Evolutionary conservation across 176 grass and related monocot genomes (phyloP).

Genomic region (Eleusine indica): DNA sequence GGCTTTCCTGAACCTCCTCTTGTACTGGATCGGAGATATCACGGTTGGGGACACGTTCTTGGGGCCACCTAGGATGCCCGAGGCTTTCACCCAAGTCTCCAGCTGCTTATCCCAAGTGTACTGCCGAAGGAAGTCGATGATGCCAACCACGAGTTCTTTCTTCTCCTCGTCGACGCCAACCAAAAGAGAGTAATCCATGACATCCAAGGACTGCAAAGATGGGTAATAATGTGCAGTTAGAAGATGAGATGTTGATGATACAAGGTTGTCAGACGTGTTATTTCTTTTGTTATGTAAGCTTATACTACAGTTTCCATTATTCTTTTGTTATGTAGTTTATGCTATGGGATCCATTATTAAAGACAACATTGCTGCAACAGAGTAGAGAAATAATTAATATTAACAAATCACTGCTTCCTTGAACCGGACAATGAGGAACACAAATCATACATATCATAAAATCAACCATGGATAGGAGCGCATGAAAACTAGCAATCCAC

Average conservation of each 20-base stretch:
- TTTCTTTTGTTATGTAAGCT: constrained; percentile 6
- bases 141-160: constrained; percentile 82
- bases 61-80: constrained; percentile 81
- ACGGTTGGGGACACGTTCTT: constrained; percentile 81
- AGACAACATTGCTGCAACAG: too few species aligned
- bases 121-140: constrained; percentile 90
- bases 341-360: too few species aligned
- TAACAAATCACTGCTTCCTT: too few species aligned
- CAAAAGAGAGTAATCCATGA: constrained; percentile 94
- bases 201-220: constrained; percentile 61
- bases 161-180: constrained; percentile 73
- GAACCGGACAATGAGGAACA: too few species aligned
- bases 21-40: constrained; percentile 82
- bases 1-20: constrained; percentile 95
- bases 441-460: too few species aligned
- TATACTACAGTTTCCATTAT: not conserved
- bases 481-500: too few species aligned
- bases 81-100: constrained; percentile 93
- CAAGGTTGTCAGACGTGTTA: not conserved
- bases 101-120: constrained; percentile 98
- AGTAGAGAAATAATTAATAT: too few species aligned
- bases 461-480: too few species aligned
- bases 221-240: constrained; percentile 4
- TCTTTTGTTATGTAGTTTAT: too few species aligned
- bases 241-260: not conserved